Evolutionary conservation across 768 basidiomycete species (phyloP).

Genomic region (Lactarius indigo): DNA sequence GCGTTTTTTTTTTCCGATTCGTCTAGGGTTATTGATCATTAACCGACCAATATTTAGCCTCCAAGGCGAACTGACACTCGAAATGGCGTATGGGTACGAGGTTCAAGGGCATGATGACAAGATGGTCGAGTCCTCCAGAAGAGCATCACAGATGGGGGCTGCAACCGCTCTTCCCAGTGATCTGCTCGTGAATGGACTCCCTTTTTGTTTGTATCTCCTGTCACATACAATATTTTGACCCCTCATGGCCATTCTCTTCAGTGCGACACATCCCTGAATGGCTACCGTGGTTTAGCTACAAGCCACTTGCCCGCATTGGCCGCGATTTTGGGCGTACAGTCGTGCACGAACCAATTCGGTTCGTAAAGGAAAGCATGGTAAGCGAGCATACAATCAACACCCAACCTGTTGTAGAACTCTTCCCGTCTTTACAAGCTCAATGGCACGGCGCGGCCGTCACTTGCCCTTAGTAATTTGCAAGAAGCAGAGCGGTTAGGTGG

Average conservation of each 20-base stretch:
- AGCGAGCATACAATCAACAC: background rate
- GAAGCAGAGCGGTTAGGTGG: background rate
- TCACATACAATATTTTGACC: background rate
- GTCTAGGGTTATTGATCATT: background rate
- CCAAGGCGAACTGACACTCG: background rate
- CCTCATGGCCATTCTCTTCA: background rate
- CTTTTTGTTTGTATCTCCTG: background rate
- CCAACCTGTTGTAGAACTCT: background rate
- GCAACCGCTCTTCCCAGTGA: background rate
- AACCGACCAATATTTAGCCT: background rate
- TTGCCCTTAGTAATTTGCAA: slow-evolving; percentile 4
- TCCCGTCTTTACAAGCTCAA: background rate
- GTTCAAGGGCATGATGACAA: slow-evolving; percentile 1
- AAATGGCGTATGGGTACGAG: slow-evolving; percentile 11
- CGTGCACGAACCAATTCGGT: background rate
- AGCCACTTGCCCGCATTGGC: slow-evolving; percentile 1
- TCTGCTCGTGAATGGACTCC: slow-evolving; percentile 3
- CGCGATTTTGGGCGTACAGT: background rate
- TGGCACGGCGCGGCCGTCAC: slow-evolving; percentile 11
- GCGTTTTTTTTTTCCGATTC: background rate
- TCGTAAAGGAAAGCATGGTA: slow-evolving; percentile 16
- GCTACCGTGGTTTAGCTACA: slow-evolving; percentile 14
- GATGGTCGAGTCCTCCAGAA: background rate
- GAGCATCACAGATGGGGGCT: background rate
- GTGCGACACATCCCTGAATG: slow-evolving; percentile 12